phyloP scores from a whole-genome alignment of 164 flowering plant genomes.

The Dillenia suffruticosa region DNA sequence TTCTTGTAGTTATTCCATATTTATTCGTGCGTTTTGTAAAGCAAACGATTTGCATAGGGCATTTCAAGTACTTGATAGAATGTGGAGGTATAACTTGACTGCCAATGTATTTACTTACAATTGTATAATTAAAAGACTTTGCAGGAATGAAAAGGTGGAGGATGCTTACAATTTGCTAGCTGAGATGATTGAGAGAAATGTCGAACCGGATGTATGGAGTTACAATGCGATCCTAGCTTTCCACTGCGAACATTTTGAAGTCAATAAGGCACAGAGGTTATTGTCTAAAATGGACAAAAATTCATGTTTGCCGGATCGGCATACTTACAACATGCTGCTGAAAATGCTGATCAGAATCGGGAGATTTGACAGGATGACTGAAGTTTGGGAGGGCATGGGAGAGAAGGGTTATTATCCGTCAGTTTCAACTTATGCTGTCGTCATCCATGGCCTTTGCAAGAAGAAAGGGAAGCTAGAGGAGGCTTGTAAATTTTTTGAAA shows the following conservation, averaged over 20 bases:
- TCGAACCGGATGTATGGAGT: constrained; percentile 67
- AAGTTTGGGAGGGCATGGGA: constrained; percentile 71
- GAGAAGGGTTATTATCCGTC: constrained; percentile 65
- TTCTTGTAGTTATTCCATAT: constrained; percentile 64
- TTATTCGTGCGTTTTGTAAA: constrained; percentile 62
- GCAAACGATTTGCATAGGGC: constrained; percentile 60
- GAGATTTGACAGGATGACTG: constrained; percentile 59
- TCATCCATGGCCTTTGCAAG: constrained; percentile 82
- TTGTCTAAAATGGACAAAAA: constrained; percentile 58
- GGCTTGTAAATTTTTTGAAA: constrained; percentile 77
- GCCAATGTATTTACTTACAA: constrained; percentile 76
- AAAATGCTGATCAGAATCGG: constrained; percentile 72
- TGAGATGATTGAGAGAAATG: constrained; percentile 68
- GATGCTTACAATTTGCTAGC: constrained; percentile 69
- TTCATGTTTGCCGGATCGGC: constrained; percentile 55
- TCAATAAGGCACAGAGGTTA: constrained; percentile 58
- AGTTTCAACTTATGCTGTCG: constrained; percentile 76
- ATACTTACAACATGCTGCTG: constrained; percentile 82
- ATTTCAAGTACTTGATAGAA: constrained; percentile 62
- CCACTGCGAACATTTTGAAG: constrained; percentile 76
- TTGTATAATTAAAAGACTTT: constrained; percentile 55
- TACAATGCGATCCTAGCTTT: constrained; percentile 68
- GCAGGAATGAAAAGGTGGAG: constrained; percentile 50
- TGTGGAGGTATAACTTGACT: constrained; percentile 56
- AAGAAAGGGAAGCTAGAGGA: constrained; percentile 80